phyloP scores from a whole-genome alignment of 257 asterid species.

The Forsythia viridissima region DNA sequence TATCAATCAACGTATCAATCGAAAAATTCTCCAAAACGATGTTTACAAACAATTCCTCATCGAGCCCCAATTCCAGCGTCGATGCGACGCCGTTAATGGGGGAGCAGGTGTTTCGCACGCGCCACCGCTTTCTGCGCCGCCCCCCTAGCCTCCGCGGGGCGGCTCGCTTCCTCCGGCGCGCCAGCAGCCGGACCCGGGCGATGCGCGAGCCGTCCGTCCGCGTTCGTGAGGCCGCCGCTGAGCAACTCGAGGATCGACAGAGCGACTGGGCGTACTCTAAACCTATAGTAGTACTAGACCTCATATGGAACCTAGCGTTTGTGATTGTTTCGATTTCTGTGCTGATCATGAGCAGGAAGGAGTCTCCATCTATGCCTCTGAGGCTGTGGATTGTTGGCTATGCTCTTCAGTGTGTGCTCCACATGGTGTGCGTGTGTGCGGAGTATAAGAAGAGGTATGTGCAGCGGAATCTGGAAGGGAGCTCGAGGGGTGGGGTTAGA shows the following conservation, averaged over 20 bases:
- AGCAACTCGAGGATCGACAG: conserved; percentile 74
- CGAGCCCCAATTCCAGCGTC: conserved; percentile 28
- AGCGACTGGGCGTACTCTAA: conserved; percentile 95
- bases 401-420: conserved; percentile 45
- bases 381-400: conserved; percentile 53
- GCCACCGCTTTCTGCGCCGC: conserved; percentile 55
- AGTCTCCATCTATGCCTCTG: conserved; percentile 41
- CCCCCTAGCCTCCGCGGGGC: conserved; percentile 63
- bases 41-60: conserved; percentile 30
- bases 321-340: conserved; percentile 47
- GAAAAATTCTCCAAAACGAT: conserved; percentile 20
- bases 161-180: conserved; percentile 49
- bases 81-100: conserved; percentile 62
- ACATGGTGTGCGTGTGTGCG: conserved; percentile 47
- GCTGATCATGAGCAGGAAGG: conserved; percentile 38
- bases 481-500: conserved; percentile 19
- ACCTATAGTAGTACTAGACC: conserved; percentile 80
- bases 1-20: not conserved
- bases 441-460: conserved; percentile 63
- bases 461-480: conserved; percentile 32
- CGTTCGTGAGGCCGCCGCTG: conserved; percentile 56
- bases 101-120: conserved; percentile 49
- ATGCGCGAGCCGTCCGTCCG: conserved; percentile 50
- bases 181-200: conserved; percentile 44
- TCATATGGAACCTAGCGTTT: conserved; percentile 77